Evolutionary conservation across 352 stramenopile genomes (phyloP), one percentile per base, ranked within the genome.

Genomic region (Globisporangium middletonii): DNA sequence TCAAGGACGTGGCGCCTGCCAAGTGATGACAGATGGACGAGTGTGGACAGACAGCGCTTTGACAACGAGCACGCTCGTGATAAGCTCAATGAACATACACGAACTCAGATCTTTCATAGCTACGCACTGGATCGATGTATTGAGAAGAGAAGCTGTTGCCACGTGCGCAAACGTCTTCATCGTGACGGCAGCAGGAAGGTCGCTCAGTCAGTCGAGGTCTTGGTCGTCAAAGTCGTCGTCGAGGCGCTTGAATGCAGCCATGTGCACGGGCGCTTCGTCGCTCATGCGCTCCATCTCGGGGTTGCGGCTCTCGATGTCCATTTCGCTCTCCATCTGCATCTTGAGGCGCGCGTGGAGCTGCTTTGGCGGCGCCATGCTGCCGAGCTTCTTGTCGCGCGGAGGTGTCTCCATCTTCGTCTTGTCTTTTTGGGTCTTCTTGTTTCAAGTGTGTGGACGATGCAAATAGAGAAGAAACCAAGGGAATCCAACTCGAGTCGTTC

Each of bases 161-260:
- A 38, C 33, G 33, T 12, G 33, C 0, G 33, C 7, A 38, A 38
- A 12, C 30, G 2, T 35, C 4, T 35, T 5, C 30, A 43, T 43
- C 41, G 33, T 38, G 33, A 38, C 33, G 33, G 8, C 4, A 18
- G 23, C 35, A 56, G 16, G 18, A 13, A 9, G 16, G 3, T 57
- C n/a, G 35, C 51, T 49, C 43, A 30, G 4, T 83, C 54, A 84
- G n/a, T 75, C 69, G n/a, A 92, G 68, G 60, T 92, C 82, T 47
- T 88, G 72, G 55, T 92, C 82, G 59, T 92, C 79, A 49, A 84
- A 89, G 69, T 92, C 82, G 61, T 92, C 82, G 6, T 65, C 72
- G 13, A 92, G 63, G 9, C 62, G 67, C 63, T 80, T 79, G 35
- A 92, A 60, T 19, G 66, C 72, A 26, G 64, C 63, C 27, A 65